Conservation (phyloP, 75 land plant genomes). For the Sequoia sempervirens region DNA sequence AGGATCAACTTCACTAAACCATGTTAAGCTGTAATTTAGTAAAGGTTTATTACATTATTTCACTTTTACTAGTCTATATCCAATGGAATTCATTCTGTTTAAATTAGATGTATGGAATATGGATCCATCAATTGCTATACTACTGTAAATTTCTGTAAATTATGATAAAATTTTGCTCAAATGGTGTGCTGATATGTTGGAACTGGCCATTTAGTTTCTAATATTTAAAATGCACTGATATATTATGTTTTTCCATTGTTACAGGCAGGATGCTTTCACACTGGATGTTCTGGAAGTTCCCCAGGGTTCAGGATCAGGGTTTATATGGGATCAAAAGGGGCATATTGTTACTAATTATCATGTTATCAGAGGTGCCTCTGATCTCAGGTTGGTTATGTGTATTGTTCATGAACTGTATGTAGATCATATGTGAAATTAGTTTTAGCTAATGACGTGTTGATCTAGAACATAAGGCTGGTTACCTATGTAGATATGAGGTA, state of each 20-base stretch:
- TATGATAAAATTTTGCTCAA: neutral
- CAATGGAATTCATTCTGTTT: neutral
- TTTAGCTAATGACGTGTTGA: neutral
- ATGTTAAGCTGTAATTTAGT: neutral
- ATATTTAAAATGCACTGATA: neutral
- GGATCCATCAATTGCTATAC: neutral
- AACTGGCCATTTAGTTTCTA: neutral
- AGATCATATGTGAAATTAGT: neutral
- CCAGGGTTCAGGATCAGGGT: conserved; percentile 98
- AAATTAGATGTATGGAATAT: neutral
- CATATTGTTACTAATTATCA: conserved; percentile 98
- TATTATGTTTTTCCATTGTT: neutral
- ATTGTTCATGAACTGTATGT: neutral
- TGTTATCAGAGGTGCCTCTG: conserved; percentile 97
- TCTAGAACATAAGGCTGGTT: neutral
- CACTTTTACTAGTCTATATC: neutral
- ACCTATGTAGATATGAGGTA: neutral
- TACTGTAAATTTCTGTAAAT: neutral
- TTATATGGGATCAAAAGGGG: conserved; percentile 91
- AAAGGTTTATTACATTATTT: neutral
- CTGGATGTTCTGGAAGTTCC: conserved; percentile 98
- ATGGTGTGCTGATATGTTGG: neutral
- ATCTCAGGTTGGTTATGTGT: conserved; percentile 58
- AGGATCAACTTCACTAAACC: neutral
- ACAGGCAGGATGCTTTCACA: conserved; percentile 93